Percentiles rank a stretch among this genome's conserved stretches.
Conservation (phyloP, 140 eudicot species). For the Cichorium intybus region DNA sequence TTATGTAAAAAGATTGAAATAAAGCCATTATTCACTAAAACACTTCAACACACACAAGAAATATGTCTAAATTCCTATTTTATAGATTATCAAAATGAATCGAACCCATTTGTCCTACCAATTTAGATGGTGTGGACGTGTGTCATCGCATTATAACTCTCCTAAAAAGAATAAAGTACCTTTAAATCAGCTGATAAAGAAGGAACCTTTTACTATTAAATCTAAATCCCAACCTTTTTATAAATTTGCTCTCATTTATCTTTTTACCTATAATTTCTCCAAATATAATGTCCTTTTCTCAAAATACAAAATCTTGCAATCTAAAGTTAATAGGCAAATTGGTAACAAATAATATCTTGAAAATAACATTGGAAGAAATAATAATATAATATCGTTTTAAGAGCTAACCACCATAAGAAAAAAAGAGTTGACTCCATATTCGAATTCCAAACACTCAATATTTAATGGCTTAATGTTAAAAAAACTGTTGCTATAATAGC, state of each 20-base stretch:
- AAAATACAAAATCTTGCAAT: background rate
- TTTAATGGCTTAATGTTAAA: too few relatives aligned
- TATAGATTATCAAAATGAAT: background rate
- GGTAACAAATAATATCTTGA: background rate
- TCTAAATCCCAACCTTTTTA: too few relatives aligned
- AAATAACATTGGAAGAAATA: background rate
- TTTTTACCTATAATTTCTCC: too few relatives aligned
- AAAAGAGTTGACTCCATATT: too few relatives aligned
- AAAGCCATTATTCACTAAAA: slow-evolving; percentile 19
- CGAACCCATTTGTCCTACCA: background rate
- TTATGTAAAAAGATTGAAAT: background rate
- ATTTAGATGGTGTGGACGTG: background rate
- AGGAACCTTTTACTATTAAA: too few relatives aligned
- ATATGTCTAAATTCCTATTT: background rate
- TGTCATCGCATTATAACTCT: background rate
- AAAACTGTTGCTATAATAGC: background rate
- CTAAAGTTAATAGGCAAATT: background rate
- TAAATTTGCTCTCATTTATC: too few relatives aligned
- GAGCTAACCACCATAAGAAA: too few relatives aligned
- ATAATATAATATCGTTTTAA: too few relatives aligned
- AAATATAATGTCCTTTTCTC: background rate
- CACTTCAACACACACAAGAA: slow-evolving; percentile 2
- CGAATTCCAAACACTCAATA: too few relatives aligned
- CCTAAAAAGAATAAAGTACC: too few relatives aligned
- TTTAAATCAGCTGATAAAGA: too few relatives aligned